Evolutionary conservation across 768 basidiomycete genomes (phyloP).

Genomic region (Pisolithus sp.): DNA sequence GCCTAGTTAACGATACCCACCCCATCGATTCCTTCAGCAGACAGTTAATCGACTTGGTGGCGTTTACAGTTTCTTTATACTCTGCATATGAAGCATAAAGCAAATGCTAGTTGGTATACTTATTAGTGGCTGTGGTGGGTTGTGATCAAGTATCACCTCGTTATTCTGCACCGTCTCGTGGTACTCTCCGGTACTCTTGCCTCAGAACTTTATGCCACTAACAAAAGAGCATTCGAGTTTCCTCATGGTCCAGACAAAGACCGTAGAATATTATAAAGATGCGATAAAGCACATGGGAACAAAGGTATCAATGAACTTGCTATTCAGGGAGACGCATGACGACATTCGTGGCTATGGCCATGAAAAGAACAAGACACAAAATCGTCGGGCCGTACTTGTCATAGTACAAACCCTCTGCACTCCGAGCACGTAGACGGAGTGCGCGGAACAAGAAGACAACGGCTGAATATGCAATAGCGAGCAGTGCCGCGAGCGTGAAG

Average conservation of each 20-base stretch:
- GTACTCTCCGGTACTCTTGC: too few relatives aligned
- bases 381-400: slow-evolving; percentile 83
- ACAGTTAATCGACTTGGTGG: slow-evolving; percentile 20
- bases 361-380: slow-evolving; percentile 62
- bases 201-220: too few relatives aligned
- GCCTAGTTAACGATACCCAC: slow-evolving; percentile 11
- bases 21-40: slow-evolving; percentile 6
- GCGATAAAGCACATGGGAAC: neutral
- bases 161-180: neutral
- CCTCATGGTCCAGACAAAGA: too few relatives aligned
- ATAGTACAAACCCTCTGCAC: slow-evolving; percentile 80
- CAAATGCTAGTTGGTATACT: neutral
- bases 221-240: too few relatives aligned
- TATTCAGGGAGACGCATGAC: slow-evolving; percentile 60
- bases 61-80: slow-evolving; percentile 8
- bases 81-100: neutral
- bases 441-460: slow-evolving; percentile 76
- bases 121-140: neutral
- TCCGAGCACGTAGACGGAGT: slow-evolving; percentile 55
- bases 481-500: slow-evolving; percentile 86
- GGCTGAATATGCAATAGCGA: slow-evolving; percentile 83
- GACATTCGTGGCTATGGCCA: slow-evolving; percentile 70
- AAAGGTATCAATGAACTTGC: slow-evolving; percentile 11
- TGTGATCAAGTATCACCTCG: neutral
- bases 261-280: too few relatives aligned